A percentile compares a stretch with the other conserved stretches of the same genome.
Conservation (phyloP, 148 eudicot genomes). For the Fagopyrum homotropicum region DNA sequence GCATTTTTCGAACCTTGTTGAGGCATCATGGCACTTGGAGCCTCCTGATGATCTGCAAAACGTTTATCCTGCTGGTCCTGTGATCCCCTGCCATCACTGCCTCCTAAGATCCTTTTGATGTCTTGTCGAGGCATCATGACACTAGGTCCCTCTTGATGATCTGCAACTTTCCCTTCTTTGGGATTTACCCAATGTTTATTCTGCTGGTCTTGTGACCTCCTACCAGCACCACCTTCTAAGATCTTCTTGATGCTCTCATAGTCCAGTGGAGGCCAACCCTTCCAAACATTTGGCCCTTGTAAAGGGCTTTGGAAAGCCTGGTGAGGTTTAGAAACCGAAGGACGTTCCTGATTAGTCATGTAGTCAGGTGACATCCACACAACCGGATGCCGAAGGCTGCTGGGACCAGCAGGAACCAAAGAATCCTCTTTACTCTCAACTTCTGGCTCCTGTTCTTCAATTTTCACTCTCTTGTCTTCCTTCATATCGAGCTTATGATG, state of each 20-base stretch:
- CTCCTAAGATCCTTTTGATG: conserved; percentile 18
- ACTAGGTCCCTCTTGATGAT: background rate
- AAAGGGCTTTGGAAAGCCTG: conserved; percentile 7
- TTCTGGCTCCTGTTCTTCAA: conserved; percentile 47
- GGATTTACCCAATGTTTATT: conserved; percentile 12
- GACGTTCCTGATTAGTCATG: conserved; percentile 22
- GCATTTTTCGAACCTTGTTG: background rate
- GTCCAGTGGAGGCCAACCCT: conserved; percentile 41
- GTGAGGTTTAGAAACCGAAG: background rate
- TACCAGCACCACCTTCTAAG: conserved; percentile 28
- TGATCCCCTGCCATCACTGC: conserved; percentile 20
- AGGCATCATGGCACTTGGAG: too few species aligned
- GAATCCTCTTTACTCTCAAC: conserved; percentile 24
- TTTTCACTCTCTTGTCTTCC: conserved; percentile 32
- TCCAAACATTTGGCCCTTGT: conserved; percentile 19
- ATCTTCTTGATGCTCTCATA: conserved; percentile 16
- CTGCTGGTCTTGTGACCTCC: conserved; percentile 15
- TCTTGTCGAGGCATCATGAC: background rate
- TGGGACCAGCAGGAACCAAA: conserved; percentile 28
- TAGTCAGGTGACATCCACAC: conserved; percentile 45
- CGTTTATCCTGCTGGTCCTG: conserved; percentile 21
- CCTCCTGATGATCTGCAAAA: background rate
- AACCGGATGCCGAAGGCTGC: conserved; percentile 28
- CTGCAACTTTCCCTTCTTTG: background rate
- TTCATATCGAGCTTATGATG: conserved; percentile 28